phyloP scores from a whole-genome alignment of 2,329 filamentous ascomycete species.

The Gliomastix tumulicola region DNA sequence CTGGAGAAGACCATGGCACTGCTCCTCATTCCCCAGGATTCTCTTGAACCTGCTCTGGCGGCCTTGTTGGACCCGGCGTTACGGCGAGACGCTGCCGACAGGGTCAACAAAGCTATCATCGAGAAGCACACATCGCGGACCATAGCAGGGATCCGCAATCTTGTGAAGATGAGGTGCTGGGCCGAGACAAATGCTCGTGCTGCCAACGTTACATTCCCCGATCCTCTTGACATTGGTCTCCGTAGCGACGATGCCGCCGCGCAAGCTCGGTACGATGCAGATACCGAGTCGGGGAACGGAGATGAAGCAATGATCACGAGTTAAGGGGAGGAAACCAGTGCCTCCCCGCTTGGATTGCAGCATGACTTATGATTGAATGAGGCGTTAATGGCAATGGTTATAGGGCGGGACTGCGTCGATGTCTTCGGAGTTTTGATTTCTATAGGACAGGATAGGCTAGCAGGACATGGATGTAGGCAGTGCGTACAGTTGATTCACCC shows the following conservation, averaged over 20 bases:
- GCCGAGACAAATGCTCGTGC: slow-evolving; percentile 58
- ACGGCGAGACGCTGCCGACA: slow-evolving; percentile 74
- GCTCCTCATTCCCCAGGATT: slow-evolving; percentile 79
- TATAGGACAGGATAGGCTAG: too few relatives aligned
- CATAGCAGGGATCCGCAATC: slow-evolving; percentile 74
- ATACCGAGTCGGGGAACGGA: background rate
- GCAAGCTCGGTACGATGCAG: slow-evolving; percentile 4
- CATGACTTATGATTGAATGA: too few relatives aligned
- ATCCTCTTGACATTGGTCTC: slow-evolving; percentile 27
- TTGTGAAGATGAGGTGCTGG: slow-evolving; percentile 81
- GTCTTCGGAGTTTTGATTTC: too few relatives aligned
- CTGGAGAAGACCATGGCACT: slow-evolving; percentile 91
- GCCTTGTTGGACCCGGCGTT: slow-evolving; percentile 73
- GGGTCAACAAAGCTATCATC: slow-evolving; percentile 85
- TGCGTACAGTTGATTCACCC: too few relatives aligned
- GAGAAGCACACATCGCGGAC: slow-evolving; percentile 63
- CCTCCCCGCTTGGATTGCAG: too few relatives aligned
- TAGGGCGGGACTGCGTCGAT: too few relatives aligned
- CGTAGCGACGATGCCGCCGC: slow-evolving; percentile 24
- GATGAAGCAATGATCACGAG: slow-evolving; percentile 48
- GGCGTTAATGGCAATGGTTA: too few relatives aligned
- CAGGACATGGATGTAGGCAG: too few relatives aligned
- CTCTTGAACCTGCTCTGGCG: slow-evolving; percentile 67
- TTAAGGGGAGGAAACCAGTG: too few relatives aligned
- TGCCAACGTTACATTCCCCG: slow-evolving; percentile 20